Conservation (phyloP, 805 yeast species). For the Candida lessepsii region DNA sequence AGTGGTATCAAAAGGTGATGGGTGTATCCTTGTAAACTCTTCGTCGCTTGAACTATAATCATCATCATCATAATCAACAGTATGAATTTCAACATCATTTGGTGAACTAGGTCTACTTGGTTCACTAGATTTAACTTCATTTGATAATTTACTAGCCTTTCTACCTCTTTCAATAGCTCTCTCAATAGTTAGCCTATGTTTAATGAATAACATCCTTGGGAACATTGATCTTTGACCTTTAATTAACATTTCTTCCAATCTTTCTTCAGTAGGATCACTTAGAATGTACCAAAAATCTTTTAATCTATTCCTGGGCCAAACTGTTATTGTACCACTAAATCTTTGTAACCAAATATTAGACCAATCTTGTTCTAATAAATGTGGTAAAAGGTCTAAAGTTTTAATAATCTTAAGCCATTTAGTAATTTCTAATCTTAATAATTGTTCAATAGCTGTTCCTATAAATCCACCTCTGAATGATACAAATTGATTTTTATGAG, state of each 20-base stretch:
- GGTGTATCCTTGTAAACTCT: slow-evolving; percentile 6
- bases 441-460: slow-evolving; percentile 68
- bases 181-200: slow-evolving; percentile 65
- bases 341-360: slow-evolving; percentile 71
- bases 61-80: slow-evolving; percentile 11
- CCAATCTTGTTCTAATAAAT: slow-evolving; percentile 75
- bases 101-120: not conserved
- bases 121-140: not conserved
- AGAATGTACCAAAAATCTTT: slow-evolving; percentile 62
- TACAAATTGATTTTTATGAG: slow-evolving; percentile 32
- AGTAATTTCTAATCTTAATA: slow-evolving; percentile 68
- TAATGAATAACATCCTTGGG: slow-evolving; percentile 65
- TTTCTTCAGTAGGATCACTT: slow-evolving; percentile 64
- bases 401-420: slow-evolving; percentile 73
- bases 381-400: slow-evolving; percentile 65
- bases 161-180: slow-evolving; percentile 57
- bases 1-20: slow-evolving; percentile 12
- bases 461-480: slow-evolving; percentile 73
- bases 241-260: slow-evolving; percentile 51
- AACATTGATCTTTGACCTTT: slow-evolving; percentile 66
- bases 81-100: slow-evolving; percentile 8
- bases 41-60: slow-evolving; percentile 18
- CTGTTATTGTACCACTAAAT: slow-evolving; percentile 72
- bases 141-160: slow-evolving; percentile 20
- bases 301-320: slow-evolving; percentile 67